A percentile compares a stretch with the other conserved stretches of the same genome.
Evolutionary conservation across 2,329 filamentous ascomycete genomes (phyloP).

Genomic region (Plectosphaerella plurivora): DNA sequence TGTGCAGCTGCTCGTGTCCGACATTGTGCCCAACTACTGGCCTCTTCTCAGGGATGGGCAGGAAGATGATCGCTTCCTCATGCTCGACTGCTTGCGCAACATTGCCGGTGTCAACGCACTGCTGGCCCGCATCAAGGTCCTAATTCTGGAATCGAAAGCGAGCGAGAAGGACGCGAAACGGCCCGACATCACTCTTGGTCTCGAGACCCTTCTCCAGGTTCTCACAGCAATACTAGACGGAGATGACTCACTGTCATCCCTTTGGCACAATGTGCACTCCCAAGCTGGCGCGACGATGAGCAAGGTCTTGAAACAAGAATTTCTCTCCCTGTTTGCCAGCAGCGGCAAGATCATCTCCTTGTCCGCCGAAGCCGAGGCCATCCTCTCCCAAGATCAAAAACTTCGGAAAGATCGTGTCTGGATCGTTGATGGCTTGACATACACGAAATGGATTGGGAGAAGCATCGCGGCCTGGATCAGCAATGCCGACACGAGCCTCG

Average conservation of each 20-base stretch:
- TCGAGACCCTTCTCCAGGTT: constrained; percentile 39
- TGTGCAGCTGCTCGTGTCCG: constrained; percentile 67
- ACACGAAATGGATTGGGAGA: constrained; percentile 66
- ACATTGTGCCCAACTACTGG: constrained; percentile 84
- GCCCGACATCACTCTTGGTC: constrained; percentile 36
- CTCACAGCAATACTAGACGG: constrained; percentile 35
- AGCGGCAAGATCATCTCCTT: constrained; percentile 45
- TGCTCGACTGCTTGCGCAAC: constrained; percentile 66
- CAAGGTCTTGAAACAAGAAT: constrained; percentile 34
- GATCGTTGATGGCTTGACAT: constrained; percentile 61
- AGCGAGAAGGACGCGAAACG: constrained; percentile 30
- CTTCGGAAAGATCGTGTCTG: constrained; percentile 37
- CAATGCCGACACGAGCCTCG: constrained; percentile 13
- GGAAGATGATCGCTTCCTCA: constrained; percentile 34
- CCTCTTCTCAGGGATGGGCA: constrained; percentile 47
- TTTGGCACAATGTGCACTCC: constrained; percentile 26
- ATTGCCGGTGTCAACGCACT: constrained; percentile 75
- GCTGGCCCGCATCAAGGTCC: constrained; percentile 60
- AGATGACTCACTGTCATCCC: constrained; percentile 24
- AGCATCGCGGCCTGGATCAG: constrained; percentile 49
- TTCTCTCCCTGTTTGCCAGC: constrained; percentile 38
- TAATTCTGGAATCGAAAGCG: constrained; percentile 48
- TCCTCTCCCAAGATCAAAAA: constrained; percentile 31
- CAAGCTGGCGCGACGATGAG: constrained; percentile 12
- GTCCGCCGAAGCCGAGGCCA: constrained; percentile 50